Evolutionary conservation across 1,284 basidiomycete species (phyloP), one percentile per base, ranked within the genome.

Genomic region (Ganoderma lingzhi): DNA sequence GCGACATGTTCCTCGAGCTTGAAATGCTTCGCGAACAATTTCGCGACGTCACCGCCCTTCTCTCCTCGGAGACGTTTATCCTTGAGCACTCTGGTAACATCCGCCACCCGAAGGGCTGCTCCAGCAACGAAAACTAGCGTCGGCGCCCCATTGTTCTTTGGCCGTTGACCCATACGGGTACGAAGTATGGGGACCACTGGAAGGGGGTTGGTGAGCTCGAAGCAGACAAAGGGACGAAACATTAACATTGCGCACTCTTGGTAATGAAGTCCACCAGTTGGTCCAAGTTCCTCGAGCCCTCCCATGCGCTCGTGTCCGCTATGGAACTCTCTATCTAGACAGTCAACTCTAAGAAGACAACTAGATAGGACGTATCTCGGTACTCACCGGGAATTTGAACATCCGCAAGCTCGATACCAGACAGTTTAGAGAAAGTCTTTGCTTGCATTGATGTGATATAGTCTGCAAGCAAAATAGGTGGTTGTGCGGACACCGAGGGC

Each of bases 11-110:
- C 91, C 65, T 90, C 84, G 56, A 96, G 84, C 81, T 95, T 96
- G 81, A 95, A 90, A 78, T 96, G 94, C 80, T 90, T 94, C 58
- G 94, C 93, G 76, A 96, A 96, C 42, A 95, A 85, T 78, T 96
- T 96, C 39, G 92, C 94, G 53, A 95, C 89, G 71, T 95, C 93
- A 37, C 91, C 93, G 68, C 93, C 90, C 79, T 93, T 94, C 64
- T 93, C 89, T 64, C 91, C 90, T 74, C 89, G 83, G 69, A 94
- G 83, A 70, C 82, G 86, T 78, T 86, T 90, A 80, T 89, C 86
- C 79, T 87, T 93, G 70, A 95, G 83, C 63, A 89, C 82, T 67
- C 94, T 84, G 53, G 91, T 91, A 53, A 93, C 86, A 79, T 95
- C 92, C 70, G 88, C 90, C 15, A 93, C 94, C 58, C 94, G 88